Evolutionary conservation across 192 early-diverging fungal genomes (phyloP), one percentile per base, ranked within the genome.

Genomic region (Pilaira anomala): DNA sequence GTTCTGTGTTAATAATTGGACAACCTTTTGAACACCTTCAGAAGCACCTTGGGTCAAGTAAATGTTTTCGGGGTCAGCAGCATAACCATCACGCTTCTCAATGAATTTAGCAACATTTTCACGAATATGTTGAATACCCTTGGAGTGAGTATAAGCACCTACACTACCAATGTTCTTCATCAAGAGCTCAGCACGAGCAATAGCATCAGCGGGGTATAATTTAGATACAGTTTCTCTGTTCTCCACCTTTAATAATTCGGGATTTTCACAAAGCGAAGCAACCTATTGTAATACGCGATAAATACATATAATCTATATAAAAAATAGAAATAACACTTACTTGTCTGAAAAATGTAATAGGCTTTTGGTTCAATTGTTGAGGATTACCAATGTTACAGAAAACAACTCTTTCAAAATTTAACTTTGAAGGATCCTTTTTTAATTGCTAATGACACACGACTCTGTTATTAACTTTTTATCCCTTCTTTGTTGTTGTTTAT

Each of bases 341-440:
- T 78, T 98, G 97, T 48, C 97, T 89, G 82, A 96, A 88, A 62
- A 99, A 99, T 16, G 95, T 97, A 72, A 97, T 91, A 19, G 95
- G 95, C 69, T 87, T 83, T 79, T 96, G 92, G 39, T 70, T 75
- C 14, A 95, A 83, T 78, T 92, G 91, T 78, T 95, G 93, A 53
- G 93, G 93, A 75, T 96, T 96, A 66, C 93, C 93, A 68, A 96
- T 96, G 67, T 96, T 96, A 78, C 91, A 91, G 63, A 79, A 79
- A 25, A 84, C 83, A 71, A 96, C 80, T 24, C 76, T 67, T 36
- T 75, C 74, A 71, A 94, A 95, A 7, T 87, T 85, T 36, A 89
- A 76, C 40, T 70, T 74, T 22, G 61, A 64, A 26, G 56, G 56
- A 18, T 77, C 82, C 40, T 64, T 51, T 52, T 76, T 62, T 30